Evolutionary conservation across 306 rosid species (phyloP).

Genomic region (Parietaria judaica): DNA sequence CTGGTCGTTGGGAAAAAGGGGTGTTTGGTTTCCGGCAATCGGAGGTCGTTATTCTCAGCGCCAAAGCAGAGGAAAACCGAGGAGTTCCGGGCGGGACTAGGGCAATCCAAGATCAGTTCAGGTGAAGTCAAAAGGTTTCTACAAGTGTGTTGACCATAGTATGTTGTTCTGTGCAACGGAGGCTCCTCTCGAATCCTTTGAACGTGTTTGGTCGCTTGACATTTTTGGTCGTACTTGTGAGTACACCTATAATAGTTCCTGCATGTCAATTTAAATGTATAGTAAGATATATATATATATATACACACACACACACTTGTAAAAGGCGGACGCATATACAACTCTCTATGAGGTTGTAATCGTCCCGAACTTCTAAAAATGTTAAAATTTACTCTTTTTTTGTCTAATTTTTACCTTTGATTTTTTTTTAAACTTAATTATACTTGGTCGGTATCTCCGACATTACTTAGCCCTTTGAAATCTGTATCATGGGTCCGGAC

Average conservation of each 20-base stretch:
- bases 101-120: constrained; percentile 32
- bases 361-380: too few relatives aligned
- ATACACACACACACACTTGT: neutral
- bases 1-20: neutral
- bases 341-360: too few relatives aligned
- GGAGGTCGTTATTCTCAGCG: neutral
- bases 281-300: neutral
- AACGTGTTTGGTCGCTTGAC: constrained; percentile 69
- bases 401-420: too few relatives aligned
- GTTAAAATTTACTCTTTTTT: too few relatives aligned
- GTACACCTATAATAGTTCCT: constrained; percentile 76
- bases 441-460: too few relatives aligned
- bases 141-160: constrained; percentile 51
- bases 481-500: too few relatives aligned
- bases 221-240: constrained; percentile 55
- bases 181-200: constrained; percentile 54
- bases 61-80: constrained; percentile 31
- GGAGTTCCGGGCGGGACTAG: constrained; percentile 17
- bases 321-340: too few relatives aligned
- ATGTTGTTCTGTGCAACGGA: constrained; percentile 38
- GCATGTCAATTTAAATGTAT: neutral
- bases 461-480: too few relatives aligned
- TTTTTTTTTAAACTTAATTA: too few relatives aligned
- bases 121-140: constrained; percentile 25
- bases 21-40: neutral